Conservation (phyloP, 2,329 filamentous ascomycete genomes). For the Didymellaceae sp. region DNA sequence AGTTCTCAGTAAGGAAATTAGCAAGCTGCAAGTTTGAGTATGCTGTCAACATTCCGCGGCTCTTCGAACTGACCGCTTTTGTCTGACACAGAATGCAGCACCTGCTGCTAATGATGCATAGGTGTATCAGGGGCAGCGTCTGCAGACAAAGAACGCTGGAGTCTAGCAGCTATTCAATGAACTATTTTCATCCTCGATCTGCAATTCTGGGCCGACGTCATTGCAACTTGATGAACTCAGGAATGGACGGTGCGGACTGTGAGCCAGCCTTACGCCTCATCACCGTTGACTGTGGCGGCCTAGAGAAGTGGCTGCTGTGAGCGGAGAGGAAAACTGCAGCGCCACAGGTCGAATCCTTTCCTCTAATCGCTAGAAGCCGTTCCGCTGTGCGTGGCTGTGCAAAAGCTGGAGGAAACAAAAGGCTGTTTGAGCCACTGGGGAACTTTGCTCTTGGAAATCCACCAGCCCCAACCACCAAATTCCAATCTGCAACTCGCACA, state of each 20-base stretch:
- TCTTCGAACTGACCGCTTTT: too few relatives aligned
- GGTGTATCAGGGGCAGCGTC: too few relatives aligned
- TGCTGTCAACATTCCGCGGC: too few relatives aligned
- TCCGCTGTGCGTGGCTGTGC: slow-evolving; percentile 18
- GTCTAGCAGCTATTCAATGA: too few relatives aligned
- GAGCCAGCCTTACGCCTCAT: slow-evolving; percentile 4
- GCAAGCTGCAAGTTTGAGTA: too few relatives aligned
- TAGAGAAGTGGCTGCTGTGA: slow-evolving; percentile 5
- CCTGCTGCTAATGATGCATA: too few relatives aligned
- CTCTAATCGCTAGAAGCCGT: slow-evolving; percentile 17
- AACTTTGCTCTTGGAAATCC: not conserved
- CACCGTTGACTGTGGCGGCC: slow-evolving; percentile 12
- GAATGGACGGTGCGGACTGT: not conserved
- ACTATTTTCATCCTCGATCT: too few relatives aligned
- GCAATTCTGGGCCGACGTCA: not conserved
- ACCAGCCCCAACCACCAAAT: slow-evolving; percentile 7
- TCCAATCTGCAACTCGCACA: not conserved
- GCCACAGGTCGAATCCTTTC: slow-evolving; percentile 17
- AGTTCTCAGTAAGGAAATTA: too few relatives aligned
- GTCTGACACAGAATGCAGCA: too few relatives aligned
- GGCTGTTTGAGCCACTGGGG: slow-evolving; percentile 13
- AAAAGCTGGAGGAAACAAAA: slow-evolving; percentile 13
- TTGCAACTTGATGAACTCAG: not conserved
- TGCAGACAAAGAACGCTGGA: too few relatives aligned
- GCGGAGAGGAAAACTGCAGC: slow-evolving; percentile 8